Percentiles rank a stretch among this genome's conserved stretches.
These are phyloP conservation scores for Penicillium sp. DNA, from an alignment of 2,329 filamentous ascomycete species.

Conservation along the genomic window DNA sequence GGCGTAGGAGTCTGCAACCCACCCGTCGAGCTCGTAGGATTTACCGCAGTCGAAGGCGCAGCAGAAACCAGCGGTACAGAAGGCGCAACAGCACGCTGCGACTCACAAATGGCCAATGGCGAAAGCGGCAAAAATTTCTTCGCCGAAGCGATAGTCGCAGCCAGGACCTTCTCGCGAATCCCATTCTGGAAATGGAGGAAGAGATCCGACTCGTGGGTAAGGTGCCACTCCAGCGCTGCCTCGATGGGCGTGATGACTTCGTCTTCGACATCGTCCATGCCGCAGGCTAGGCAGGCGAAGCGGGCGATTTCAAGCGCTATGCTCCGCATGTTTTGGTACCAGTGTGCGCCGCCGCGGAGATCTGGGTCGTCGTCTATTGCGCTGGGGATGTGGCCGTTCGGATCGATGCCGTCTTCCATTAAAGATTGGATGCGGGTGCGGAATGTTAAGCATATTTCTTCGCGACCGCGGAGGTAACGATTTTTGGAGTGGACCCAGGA, in stretches of 20 bases:
- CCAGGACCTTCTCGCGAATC: conserved; percentile 35
- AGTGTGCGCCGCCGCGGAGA: conserved; percentile 25
- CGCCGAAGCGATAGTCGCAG: conserved; percentile 32
- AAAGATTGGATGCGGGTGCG: conserved; percentile 42
- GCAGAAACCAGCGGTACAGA: conserved; percentile 8
- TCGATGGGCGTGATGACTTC: conserved; percentile 37
- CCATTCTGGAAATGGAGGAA: conserved; percentile 35
- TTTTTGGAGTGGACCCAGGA: conserved; percentile 33
- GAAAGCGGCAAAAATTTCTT: conserved; percentile 42
- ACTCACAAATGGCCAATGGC: conserved; percentile 45
- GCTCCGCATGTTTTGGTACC: conserved; percentile 37
- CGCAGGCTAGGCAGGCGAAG: conserved; percentile 35
- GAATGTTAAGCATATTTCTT: conserved; percentile 37
- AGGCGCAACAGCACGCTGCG: conserved; percentile 33
- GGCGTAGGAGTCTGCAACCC: conserved; percentile 14
- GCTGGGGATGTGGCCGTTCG: conserved; percentile 9
- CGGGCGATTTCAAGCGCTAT: conserved; percentile 47
- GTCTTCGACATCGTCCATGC: conserved; percentile 31
- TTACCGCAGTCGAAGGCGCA: not conserved
- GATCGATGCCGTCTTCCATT: conserved; percentile 35
- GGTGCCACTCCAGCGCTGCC: conserved; percentile 33
- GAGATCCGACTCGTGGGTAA: conserved; percentile 34
- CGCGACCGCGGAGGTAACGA: conserved; percentile 29
- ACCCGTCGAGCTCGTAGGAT: not conserved
- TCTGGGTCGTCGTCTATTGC: conserved; percentile 16